phyloP scores from a whole-genome alignment of 805 yeast species.

The Kurtzmaniella fragi region DNA sequence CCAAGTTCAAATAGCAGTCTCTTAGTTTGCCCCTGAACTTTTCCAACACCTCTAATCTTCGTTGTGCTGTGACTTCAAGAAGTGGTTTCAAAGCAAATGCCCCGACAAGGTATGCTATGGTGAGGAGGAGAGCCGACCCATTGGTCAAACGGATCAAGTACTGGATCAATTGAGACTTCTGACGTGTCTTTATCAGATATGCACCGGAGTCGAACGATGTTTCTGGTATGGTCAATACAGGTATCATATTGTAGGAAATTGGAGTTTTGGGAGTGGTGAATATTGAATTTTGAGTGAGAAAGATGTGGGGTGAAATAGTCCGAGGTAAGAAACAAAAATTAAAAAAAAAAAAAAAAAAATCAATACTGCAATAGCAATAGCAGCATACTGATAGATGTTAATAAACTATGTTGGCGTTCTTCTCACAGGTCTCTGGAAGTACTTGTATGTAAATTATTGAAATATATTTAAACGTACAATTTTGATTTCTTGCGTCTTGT shows the following conservation, averaged over 20 bases:
- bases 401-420: too few species aligned
- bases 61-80: conserved; percentile 20
- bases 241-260: conserved; percentile 20
- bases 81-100: conserved; percentile 30
- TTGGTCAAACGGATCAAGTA: conserved; percentile 28
- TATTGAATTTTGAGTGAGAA: not conserved
- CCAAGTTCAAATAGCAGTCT: conserved; percentile 29
- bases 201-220: conserved; percentile 30
- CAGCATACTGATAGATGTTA: too few species aligned
- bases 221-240: conserved; percentile 37
- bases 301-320: not conserved
- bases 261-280: not conserved
- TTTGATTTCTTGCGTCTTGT: too few species aligned
- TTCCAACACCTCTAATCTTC: conserved; percentile 32
- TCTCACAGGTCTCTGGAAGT: too few species aligned
- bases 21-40: conserved; percentile 26
- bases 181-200: conserved; percentile 11
- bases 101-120: conserved; percentile 27
- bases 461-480: too few species aligned
- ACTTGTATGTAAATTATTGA: too few species aligned
- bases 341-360: too few species aligned
- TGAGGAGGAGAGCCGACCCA: conserved; percentile 27
- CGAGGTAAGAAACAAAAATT: not conserved
- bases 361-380: too few species aligned
- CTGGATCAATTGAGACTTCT: conserved; percentile 17